Conservation (phyloP, 306 rosid species). For the Vigna mungo region DNA sequence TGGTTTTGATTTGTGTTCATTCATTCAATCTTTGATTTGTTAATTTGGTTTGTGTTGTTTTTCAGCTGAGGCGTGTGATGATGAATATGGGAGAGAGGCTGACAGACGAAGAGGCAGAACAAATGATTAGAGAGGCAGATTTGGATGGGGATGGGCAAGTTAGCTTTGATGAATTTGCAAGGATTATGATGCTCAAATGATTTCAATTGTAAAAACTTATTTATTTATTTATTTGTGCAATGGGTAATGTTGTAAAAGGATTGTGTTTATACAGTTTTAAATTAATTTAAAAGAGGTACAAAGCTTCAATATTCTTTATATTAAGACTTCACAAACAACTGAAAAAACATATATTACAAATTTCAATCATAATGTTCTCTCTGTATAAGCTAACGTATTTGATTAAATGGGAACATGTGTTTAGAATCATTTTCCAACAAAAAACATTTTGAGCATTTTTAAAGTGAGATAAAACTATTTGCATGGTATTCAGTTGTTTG, state of each 20-base stretch:
- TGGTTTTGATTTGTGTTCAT: not conserved
- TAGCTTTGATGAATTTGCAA: slow-evolving; percentile 73
- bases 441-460: too few relatives aligned
- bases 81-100: slow-evolving; percentile 75
- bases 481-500: too few relatives aligned
- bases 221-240: slow-evolving; percentile 9
- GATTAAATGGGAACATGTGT: too few relatives aligned
- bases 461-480: too few relatives aligned
- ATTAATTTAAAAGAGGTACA: too few relatives aligned
- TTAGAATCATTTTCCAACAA: too few relatives aligned
- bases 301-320: too few relatives aligned
- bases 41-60: not conserved
- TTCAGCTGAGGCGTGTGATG: slow-evolving; percentile 69
- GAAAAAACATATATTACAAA: too few relatives aligned
- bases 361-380: too few relatives aligned
- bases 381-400: too few relatives aligned
- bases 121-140: slow-evolving; percentile 85
- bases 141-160: slow-evolving; percentile 81
- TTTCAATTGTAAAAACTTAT: not conserved
- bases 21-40: not conserved
- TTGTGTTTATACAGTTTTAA: too few relatives aligned
- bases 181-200: slow-evolving; percentile 55
- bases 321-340: too few relatives aligned
- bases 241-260: not conserved
- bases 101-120: slow-evolving; percentile 73